Evolutionary conservation across 2,329 filamentous ascomycete species (phyloP).

Genomic region (Nigrograna mackinnonii): DNA sequence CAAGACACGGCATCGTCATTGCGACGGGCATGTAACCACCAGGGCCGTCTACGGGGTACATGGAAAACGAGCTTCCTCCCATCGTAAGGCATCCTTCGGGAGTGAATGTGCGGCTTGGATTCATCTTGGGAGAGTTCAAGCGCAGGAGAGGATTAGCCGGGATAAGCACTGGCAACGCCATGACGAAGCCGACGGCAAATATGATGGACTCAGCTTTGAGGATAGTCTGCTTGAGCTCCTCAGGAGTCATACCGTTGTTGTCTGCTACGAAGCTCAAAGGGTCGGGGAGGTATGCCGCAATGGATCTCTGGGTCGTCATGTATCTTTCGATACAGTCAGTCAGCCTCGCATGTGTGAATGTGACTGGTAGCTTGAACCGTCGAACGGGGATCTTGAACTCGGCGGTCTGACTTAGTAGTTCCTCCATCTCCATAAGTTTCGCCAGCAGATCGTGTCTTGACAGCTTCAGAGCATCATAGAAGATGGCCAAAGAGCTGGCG

Average conservation of each 20-base stretch:
- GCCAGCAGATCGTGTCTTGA: slow-evolving; percentile 38
- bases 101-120: no score
- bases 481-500: slow-evolving; percentile 47
- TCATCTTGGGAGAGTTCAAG: no score
- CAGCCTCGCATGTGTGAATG: slow-evolving; percentile 48
- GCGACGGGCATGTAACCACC: no score
- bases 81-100: no score
- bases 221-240: slow-evolving; percentile 55
- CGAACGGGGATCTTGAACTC: slow-evolving; percentile 46
- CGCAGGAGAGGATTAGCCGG: no score
- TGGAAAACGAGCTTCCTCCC: no score
- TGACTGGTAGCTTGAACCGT: slow-evolving; percentile 47
- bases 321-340: slow-evolving; percentile 62
- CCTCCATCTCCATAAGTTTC: slow-evolving; percentile 44
- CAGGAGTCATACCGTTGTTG: slow-evolving; percentile 56
- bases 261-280: slow-evolving; percentile 62
- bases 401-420: slow-evolving; percentile 46
- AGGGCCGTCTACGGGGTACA: no score
- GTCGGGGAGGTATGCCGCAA: slow-evolving; percentile 65
- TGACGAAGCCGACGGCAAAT: no score
- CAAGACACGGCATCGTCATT: no score
- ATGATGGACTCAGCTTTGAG: no score
- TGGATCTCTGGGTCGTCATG: slow-evolving; percentile 62
- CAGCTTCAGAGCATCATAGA: slow-evolving; percentile 45
- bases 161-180: no score